Conservation (phyloP, 1,284 basidiomycete species). For the Cutaneotrichosporon spelunceum region DNA sequence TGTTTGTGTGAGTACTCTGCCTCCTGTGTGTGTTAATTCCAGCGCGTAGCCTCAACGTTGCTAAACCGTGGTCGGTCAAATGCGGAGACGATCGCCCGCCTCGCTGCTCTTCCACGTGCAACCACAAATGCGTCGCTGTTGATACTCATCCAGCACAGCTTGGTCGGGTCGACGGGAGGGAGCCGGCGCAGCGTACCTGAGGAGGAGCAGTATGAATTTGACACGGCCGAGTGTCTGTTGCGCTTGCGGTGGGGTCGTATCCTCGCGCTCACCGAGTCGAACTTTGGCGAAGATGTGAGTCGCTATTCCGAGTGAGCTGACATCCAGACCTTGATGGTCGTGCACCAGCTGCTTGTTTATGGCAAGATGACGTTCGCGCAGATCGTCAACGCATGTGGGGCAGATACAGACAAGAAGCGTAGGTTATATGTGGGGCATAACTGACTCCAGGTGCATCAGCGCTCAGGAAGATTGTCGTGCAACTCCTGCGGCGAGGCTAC, state of each 20-base stretch:
- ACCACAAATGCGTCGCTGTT: conserved; percentile 64
- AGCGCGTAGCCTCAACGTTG: conserved; percentile 79
- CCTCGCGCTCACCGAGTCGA: conserved; percentile 66
- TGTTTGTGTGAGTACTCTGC: conserved; percentile 39
- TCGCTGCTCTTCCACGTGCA: conserved; percentile 67
- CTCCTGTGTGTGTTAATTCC: conserved; percentile 8
- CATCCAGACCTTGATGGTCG: conserved; percentile 65
- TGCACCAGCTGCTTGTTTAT: conserved; percentile 73
- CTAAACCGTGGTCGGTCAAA: conserved; percentile 79
- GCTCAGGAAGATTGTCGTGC: conserved; percentile 11
- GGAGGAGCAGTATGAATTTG: conserved; percentile 62
- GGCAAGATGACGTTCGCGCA: conserved; percentile 72
- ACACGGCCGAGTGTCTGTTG: conserved; percentile 72
- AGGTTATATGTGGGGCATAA: neutral
- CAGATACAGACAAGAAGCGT: conserved; percentile 9
- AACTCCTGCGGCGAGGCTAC: conserved; percentile 31
- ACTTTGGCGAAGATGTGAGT: conserved; percentile 68
- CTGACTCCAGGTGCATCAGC: conserved; percentile 1
- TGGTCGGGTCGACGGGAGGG: conserved; percentile 75
- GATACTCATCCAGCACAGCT: conserved; percentile 85
- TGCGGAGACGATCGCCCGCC: conserved; percentile 58
- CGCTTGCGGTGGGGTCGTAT: conserved; percentile 74
- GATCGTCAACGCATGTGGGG: conserved; percentile 27
- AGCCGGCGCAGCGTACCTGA: conserved; percentile 58
- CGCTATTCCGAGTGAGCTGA: conserved; percentile 3